phyloP scores from a whole-genome alignment of 2,329 filamentous ascomycete species.

The Arthroderma uncinatum region DNA sequence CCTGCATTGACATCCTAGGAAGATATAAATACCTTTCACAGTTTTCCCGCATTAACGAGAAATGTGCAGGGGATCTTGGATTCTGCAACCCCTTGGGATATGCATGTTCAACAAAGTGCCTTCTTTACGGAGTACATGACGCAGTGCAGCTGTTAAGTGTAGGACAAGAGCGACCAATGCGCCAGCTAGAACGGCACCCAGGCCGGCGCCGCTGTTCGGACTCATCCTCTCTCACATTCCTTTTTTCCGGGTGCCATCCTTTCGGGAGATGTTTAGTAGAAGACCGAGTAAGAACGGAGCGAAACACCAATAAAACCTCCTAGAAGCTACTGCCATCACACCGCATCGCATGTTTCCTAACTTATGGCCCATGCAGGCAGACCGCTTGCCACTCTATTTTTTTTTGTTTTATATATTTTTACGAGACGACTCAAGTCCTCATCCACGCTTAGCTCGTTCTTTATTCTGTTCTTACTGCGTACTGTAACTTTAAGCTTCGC shows the following conservation, averaged over 20 bases:
- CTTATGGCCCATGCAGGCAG: neutral
- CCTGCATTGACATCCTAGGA: neutral
- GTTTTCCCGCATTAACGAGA: neutral
- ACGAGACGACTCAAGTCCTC: neutral
- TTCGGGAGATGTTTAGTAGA: neutral
- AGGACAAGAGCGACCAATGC: neutral
- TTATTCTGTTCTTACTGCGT: neutral
- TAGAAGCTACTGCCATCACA: neutral
- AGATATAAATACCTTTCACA: neutral
- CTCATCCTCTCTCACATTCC: neutral
- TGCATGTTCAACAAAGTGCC: neutral
- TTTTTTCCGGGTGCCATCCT: neutral
- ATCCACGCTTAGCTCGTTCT: neutral
- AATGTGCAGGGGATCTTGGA: neutral
- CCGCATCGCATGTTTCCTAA: neutral
- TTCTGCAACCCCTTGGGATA: neutral
- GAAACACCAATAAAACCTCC: neutral
- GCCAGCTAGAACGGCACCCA: neutral
- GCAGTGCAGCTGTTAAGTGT: neutral
- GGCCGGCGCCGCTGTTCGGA: neutral
- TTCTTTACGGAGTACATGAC: neutral
- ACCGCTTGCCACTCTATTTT: no score
- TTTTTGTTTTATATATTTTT: neutral
- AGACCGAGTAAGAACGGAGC: neutral
- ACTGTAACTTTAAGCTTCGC: neutral